Conservation (phyloP, 768 basidiomycete genomes). For the Podaxis sp. region DNA sequence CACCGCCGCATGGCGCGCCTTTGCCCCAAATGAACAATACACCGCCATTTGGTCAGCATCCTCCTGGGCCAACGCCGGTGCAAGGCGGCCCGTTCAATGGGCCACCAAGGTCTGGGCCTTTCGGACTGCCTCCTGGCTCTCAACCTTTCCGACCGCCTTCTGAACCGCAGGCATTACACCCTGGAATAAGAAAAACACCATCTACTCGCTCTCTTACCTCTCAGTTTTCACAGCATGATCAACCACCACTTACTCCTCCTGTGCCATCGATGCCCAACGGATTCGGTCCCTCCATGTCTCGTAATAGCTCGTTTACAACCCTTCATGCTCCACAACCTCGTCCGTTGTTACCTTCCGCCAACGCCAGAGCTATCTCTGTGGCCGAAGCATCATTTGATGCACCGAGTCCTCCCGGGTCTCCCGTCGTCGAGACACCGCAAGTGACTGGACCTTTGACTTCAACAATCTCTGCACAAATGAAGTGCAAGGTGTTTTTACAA, state of each 20-base stretch:
- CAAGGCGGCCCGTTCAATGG: slow-evolving; percentile 4
- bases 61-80: background rate
- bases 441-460: slow-evolving; percentile 72
- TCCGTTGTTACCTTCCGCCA: slow-evolving; percentile 63
- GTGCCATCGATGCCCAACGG: slow-evolving; percentile 41
- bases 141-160: slow-evolving; percentile 46
- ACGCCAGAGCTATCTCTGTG: slow-evolving; percentile 53
- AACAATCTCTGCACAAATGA: slow-evolving; percentile 85
- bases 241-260: slow-evolving; percentile 36
- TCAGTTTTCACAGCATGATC: slow-evolving; percentile 48
- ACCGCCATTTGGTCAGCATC: background rate
- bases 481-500: slow-evolving; percentile 96
- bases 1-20: slow-evolving; percentile 11
- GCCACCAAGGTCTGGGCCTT: slow-evolving; percentile 19
- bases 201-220: slow-evolving; percentile 61
- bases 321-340: slow-evolving; percentile 46
- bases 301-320: slow-evolving; percentile 39
- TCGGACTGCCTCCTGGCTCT: slow-evolving; percentile 24
- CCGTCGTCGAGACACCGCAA: slow-evolving; percentile 53
- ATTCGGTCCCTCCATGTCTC: slow-evolving; percentile 32
- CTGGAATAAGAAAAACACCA: slow-evolving; percentile 46
- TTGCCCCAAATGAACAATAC: background rate
- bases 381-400: slow-evolving; percentile 56
- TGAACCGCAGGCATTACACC: slow-evolving; percentile 39
- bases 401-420: slow-evolving; percentile 85